These are phyloP conservation scores for Pleurotus tuber-regium DNA, from an alignment of 768 basidiomycete genomes.

Conservation along the genomic window DNA sequence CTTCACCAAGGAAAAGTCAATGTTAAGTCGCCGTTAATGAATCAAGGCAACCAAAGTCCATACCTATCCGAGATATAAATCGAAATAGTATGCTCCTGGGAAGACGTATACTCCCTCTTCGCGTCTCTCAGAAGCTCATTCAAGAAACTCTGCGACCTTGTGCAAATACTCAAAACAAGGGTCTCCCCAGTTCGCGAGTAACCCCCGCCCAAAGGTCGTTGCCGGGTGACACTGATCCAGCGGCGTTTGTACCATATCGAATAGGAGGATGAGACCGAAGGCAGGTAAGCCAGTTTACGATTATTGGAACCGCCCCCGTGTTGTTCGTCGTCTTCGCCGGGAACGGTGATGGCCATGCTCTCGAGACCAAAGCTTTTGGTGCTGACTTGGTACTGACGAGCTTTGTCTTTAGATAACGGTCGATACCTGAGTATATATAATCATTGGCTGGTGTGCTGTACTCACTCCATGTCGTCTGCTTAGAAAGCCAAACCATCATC, in stretches of 20 bases:
- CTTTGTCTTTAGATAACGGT: slow-evolving; percentile 26
- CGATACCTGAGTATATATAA: neutral
- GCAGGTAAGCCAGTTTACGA: slow-evolving; percentile 42
- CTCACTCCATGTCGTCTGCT: slow-evolving; percentile 53
- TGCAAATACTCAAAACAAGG: slow-evolving; percentile 45
- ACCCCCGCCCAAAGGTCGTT: slow-evolving; percentile 28
- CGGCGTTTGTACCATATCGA: slow-evolving; percentile 50
- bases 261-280: slow-evolving; percentile 36
- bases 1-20: slow-evolving; percentile 3
- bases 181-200: slow-evolving; percentile 34
- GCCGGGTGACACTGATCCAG: slow-evolving; percentile 38
- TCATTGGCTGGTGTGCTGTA: slow-evolving; percentile 7
- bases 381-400: slow-evolving; percentile 47
- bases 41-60: slow-evolving; percentile 1
- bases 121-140: slow-evolving; percentile 54
- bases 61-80: slow-evolving; percentile 51
- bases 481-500: slow-evolving; percentile 60
- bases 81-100: slow-evolving; percentile 48
- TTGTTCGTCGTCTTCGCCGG: slow-evolving; percentile 10
- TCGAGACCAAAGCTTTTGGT: slow-evolving; percentile 23
- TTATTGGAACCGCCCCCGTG: slow-evolving; percentile 18
- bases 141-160: slow-evolving; percentile 42
- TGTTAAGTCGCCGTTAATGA: slow-evolving; percentile 3
- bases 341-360: neutral
- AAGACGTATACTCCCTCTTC: slow-evolving; percentile 45